A percentile compares a stretch with the other conserved stretches of the same genome.
These are phyloP conservation scores for Nemophila menziesii DNA, from an alignment of 257 asterid genomes.

Conservation along the genomic window DNA sequence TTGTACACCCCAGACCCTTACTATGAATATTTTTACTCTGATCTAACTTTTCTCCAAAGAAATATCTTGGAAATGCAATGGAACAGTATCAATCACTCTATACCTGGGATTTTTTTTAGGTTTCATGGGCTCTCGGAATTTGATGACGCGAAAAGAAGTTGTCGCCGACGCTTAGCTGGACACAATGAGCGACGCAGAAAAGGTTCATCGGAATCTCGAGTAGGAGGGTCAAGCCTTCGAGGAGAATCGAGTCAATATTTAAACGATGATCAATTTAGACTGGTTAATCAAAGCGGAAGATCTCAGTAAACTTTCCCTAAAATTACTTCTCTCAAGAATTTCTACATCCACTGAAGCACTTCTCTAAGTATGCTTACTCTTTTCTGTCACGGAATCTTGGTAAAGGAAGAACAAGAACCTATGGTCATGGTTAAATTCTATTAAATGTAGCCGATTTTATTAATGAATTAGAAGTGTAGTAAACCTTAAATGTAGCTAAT, in stretches of 20 bases:
- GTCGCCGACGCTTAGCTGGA: conserved; percentile 43
- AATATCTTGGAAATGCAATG: neutral
- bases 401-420: neutral
- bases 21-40: neutral
- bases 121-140: conserved; percentile 44
- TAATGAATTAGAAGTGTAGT: neutral
- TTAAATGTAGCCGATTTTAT: neutral
- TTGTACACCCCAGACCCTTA: too few species aligned
- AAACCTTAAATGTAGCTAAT: neutral
- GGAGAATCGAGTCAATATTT: conserved; percentile 6
- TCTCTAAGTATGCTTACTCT: conserved; percentile 36
- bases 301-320: neutral
- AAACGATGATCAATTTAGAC: conserved; percentile 15
- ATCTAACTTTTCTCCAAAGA: neutral
- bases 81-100: neutral
- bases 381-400: conserved; percentile 35
- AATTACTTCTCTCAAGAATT: conserved; percentile 5
- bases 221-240: conserved; percentile 7
- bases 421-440: neutral
- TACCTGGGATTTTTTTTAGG: conserved; percentile 14
- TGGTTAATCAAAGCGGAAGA: conserved; percentile 10
- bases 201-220: conserved; percentile 21
- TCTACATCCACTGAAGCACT: conserved; percentile 13
- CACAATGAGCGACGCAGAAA: conserved; percentile 47
- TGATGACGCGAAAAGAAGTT: conserved; percentile 43